Evolutionary conservation across 495 filamentous ascomycete genomes (phyloP).

Genomic region (Sabuloglossum arenarium): DNA sequence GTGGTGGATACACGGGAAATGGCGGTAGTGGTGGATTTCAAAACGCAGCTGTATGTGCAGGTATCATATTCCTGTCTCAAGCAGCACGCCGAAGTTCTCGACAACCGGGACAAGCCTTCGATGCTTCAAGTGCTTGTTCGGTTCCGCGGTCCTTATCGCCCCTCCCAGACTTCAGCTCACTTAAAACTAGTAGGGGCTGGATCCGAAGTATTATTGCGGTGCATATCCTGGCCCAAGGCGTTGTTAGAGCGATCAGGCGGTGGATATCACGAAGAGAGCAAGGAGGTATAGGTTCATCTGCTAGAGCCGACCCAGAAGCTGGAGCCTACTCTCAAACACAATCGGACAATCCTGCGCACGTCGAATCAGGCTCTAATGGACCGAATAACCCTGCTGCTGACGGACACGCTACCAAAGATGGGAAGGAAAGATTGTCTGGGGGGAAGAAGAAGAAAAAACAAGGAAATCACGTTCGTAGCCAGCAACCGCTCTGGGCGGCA

Average conservation of each 20-base stretch:
- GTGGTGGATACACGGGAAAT: constrained; percentile 61
- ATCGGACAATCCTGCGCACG: constrained; percentile 15
- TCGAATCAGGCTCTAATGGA: constrained; percentile 27
- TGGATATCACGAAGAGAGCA: constrained; percentile 34
- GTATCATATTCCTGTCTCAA: constrained; percentile 51
- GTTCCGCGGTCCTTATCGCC: neutral
- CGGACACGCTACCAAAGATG: constrained; percentile 16
- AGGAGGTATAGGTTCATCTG: constrained; percentile 5
- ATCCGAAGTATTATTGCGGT: constrained; percentile 47
- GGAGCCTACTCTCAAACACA: constrained; percentile 24
- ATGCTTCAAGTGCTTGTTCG: neutral
- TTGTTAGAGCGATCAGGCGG: constrained; percentile 39
- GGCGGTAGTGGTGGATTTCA: constrained; percentile 54
- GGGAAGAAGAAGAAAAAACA: constrained; percentile 77
- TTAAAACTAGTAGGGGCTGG: constrained; percentile 30
- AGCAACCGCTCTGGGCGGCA: constrained; percentile 87
- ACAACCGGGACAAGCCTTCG: constrained; percentile 11
- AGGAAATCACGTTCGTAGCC: constrained; percentile 68
- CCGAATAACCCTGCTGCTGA: constrained; percentile 22
- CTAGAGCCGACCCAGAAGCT: constrained; percentile 33
- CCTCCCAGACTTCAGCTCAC: neutral
- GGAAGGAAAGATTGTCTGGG: constrained; percentile 32
- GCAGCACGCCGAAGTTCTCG: constrained; percentile 34
- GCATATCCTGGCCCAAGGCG: constrained; percentile 74
- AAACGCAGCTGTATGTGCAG: constrained; percentile 56